Percentiles rank a stretch among this genome's conserved stretches.
phyloP scores from a whole-genome alignment of 164 flowering plant genomes.

The Nelumbo lutea region DNA sequence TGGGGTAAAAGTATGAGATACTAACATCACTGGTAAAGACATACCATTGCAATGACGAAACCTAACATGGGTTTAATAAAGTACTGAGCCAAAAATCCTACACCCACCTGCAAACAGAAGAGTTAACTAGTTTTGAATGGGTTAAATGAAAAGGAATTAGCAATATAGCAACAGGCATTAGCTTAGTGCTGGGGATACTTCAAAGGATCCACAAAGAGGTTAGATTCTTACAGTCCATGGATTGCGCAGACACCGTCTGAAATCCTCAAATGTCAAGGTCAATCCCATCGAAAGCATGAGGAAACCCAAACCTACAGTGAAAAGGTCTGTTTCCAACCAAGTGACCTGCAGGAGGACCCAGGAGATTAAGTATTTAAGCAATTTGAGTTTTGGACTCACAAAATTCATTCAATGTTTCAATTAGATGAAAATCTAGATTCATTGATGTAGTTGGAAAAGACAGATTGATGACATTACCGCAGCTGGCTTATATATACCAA shows the following conservation, averaged over 20 bases:
- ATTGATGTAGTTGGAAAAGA: constrained; percentile 2
- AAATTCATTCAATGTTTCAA: neutral
- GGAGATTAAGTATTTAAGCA: constrained; percentile 7
- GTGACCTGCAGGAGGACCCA: constrained; percentile 60
- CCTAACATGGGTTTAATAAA: constrained; percentile 87
- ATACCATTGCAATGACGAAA: constrained; percentile 88
- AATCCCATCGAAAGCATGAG: constrained; percentile 99
- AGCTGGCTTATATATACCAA: constrained; percentile 92
- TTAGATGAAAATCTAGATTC: neutral
- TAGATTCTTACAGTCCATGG: constrained; percentile 92
- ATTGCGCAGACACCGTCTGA: constrained; percentile 81
- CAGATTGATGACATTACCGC: constrained; percentile 43
- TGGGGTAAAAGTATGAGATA: neutral
- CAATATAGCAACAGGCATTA: neutral
- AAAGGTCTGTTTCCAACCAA: constrained; percentile 92
- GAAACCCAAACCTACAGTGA: constrained; percentile 88
- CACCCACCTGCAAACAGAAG: constrained; percentile 75
- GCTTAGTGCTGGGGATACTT: neutral
- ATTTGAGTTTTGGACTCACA: neutral
- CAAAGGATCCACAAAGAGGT: neutral
- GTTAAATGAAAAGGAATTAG: neutral
- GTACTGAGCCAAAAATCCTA: constrained; percentile 95
- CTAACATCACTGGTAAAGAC: constrained; percentile 1
- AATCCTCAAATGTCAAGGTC: constrained; percentile 96
- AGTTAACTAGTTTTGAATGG: constrained; percentile 5